Evolutionary conservation across 371 early-diverging fungal species (phyloP).

Genomic region (Mucor indicus): DNA sequence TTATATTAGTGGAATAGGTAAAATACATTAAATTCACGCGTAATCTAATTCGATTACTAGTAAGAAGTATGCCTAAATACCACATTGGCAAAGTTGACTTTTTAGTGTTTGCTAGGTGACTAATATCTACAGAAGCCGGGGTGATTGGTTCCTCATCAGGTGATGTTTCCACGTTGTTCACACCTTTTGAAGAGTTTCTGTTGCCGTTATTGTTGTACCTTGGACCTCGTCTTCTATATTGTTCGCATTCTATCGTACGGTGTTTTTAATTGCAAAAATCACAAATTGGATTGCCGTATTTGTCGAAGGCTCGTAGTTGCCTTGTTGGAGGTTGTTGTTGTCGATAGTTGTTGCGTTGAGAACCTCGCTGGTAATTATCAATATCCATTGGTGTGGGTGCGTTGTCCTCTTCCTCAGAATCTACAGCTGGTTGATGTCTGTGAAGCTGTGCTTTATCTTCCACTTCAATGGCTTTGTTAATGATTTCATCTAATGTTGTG

Average conservation of each 20-base stretch:
- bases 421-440: background rate
- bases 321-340: background rate
- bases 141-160: too few relatives aligned
- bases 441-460: conserved; percentile 1
- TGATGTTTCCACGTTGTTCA: too few relatives aligned
- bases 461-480: conserved; percentile 3
- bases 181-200: too few relatives aligned
- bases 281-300: conserved; percentile 7
- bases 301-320: conserved; percentile 3
- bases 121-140: too few relatives aligned
- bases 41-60: too few relatives aligned
- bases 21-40: too few relatives aligned
- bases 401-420: background rate
- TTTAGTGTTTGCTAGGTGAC: too few relatives aligned
- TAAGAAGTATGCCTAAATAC: too few relatives aligned
- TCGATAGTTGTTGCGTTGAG: background rate
- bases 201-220: too few relatives aligned
- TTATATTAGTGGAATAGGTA: too few relatives aligned
- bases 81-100: too few relatives aligned
- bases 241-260: background rate
- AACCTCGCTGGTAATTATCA: background rate
- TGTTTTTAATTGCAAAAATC: conserved; percentile 1
- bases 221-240: too few relatives aligned
- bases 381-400: conserved; percentile 6
- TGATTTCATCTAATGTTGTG: background rate